phyloP scores from a whole-genome alignment of 768 basidiomycete genomes.

The Calocera cornea region DNA sequence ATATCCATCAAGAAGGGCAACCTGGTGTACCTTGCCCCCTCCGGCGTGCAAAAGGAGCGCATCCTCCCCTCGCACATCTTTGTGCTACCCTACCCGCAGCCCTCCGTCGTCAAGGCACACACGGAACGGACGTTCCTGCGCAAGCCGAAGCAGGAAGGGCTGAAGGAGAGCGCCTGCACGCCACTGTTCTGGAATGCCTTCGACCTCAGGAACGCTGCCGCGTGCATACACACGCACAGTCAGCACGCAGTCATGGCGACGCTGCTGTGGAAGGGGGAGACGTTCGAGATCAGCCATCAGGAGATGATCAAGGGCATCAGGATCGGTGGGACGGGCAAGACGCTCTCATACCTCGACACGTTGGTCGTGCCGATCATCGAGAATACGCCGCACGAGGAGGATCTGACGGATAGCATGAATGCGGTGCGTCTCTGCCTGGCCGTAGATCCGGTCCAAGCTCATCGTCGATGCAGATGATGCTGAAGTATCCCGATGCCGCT shows the following conservation, averaged over 20 bases:
- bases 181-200: slow-evolving; percentile 91
- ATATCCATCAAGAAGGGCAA: slow-evolving; percentile 33
- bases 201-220: slow-evolving; percentile 59
- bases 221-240: slow-evolving; percentile 84
- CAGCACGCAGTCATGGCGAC: slow-evolving; percentile 86
- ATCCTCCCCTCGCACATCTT: slow-evolving; percentile 76
- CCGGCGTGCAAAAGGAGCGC: slow-evolving; percentile 82
- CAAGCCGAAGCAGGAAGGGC: slow-evolving; percentile 44
- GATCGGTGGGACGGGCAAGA: slow-evolving; percentile 56
- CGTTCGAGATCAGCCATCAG: slow-evolving; percentile 74
- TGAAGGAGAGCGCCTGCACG: slow-evolving; percentile 80
- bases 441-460: background rate
- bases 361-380: slow-evolving; percentile 78
- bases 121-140: slow-evolving; percentile 66
- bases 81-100: slow-evolving; percentile 66
- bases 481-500: slow-evolving; percentile 60
- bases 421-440: slow-evolving; percentile 24
- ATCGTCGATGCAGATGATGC: slow-evolving; percentile 42
- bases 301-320: slow-evolving; percentile 94
- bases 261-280: slow-evolving; percentile 52
- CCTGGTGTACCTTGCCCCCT: slow-evolving; percentile 75
- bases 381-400: slow-evolving; percentile 83
- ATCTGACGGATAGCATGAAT: slow-evolving; percentile 77
- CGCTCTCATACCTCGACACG: slow-evolving; percentile 73
- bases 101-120: slow-evolving; percentile 40